Percentiles rank a stretch among this genome's conserved stretches.
These are phyloP conservation scores for Chlamydomonas sp. DNA, from an alignment of 139 green algal species.

Conservation along the genomic window DNA sequence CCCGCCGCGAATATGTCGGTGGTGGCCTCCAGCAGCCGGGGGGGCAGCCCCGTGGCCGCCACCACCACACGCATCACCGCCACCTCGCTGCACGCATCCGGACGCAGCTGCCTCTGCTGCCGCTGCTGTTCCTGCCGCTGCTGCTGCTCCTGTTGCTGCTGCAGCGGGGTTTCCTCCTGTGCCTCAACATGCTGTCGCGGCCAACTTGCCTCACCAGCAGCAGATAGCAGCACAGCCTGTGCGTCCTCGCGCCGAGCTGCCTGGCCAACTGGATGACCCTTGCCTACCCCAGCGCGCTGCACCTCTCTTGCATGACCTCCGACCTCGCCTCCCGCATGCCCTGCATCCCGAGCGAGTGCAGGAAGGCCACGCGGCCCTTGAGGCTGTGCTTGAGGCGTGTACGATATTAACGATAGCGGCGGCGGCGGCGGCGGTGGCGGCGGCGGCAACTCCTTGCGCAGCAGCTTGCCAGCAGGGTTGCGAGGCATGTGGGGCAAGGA, in stretches of 20 bases:
- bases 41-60: constrained; percentile 4
- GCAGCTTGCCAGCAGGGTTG: constrained; percentile 37
- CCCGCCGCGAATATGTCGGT: constrained; percentile 30
- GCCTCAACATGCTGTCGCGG: background rate
- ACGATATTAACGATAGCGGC: background rate
- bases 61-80: constrained; percentile 26
- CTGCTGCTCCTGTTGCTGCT: background rate
- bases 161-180: background rate
- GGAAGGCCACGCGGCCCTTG: too few relatives aligned
- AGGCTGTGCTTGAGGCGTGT: too few relatives aligned
- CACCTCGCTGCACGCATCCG: background rate
- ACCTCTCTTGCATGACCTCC: too few relatives aligned
- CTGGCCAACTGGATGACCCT: too few relatives aligned
- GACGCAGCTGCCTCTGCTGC: background rate
- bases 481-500: constrained; percentile 17
- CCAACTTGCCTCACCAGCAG: background rate
- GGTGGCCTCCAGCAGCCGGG: constrained; percentile 24
- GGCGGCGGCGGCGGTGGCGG: background rate
- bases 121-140: background rate
- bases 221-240: too few relatives aligned
- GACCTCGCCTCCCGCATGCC: too few relatives aligned
- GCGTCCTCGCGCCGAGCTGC: too few relatives aligned
- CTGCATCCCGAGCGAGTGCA: too few relatives aligned
- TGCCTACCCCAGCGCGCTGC: too few relatives aligned
- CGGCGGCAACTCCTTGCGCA: constrained; percentile 2